Evolutionary conservation across 192 early-diverging fungal species (phyloP), one percentile per base, ranked within the genome.

Genomic region (Entrophospora sp.): DNA sequence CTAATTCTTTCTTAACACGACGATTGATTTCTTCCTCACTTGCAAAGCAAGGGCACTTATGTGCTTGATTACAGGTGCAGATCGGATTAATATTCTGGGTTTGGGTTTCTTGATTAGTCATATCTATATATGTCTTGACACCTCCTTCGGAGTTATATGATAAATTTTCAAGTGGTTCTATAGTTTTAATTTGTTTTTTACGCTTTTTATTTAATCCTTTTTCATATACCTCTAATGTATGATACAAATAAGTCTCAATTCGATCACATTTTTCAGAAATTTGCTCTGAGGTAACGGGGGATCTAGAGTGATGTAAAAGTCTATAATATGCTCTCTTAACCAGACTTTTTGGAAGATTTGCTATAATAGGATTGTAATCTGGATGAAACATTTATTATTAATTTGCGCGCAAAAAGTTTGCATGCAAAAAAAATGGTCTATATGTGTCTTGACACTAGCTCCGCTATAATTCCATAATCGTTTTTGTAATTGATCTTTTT

Each of bases 211-310:
- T 56, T 56, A 56, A 56, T 31, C 0, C 24, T 12, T 34, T 56
- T 16, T 56, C 12, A 56, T 56, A 56, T 30, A 56, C 53, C 31
- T 56, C 53, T 56, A 56, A 56, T 56, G 53, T 56, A 34, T 56
- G 30, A 6, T 16, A 3, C 53, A 56, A 56, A 56, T 56, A 56
- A 3, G 53, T 3, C 12, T 56, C 30, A 56, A 56, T 56, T 56
- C 53, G 28, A 34, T 36, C 28, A 56, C 27, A 56, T 4, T 55
- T 55, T 55, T 31, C 52, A 31, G 4, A 55, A 55, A 56, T 56
- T 34, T 13, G 4, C 0, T 56, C 3, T 32, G 28, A 32, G 28
- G 53, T 7, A 10, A 55, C n/a, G 24, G 52, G 52, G 4, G 20
- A 25, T 20, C 10, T 56, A 56, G 53, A 56, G 25, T 56, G 30